Evolutionary conservation across 2,329 filamentous ascomycete species (phyloP).

Genomic region (Aaosphaeria pasadenensis): DNA sequence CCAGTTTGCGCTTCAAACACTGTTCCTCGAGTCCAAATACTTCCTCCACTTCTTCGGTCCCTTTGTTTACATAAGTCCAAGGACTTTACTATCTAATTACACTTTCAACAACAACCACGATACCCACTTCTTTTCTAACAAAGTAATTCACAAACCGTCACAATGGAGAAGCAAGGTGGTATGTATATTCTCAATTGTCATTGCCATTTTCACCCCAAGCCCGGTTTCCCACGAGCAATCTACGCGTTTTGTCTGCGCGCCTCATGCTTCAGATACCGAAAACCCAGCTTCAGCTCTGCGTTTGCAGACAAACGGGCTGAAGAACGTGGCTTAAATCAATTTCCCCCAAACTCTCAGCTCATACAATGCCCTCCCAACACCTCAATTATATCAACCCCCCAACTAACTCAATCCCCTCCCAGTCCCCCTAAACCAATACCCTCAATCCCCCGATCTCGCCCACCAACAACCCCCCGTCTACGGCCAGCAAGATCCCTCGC

Average conservation of each 20-base stretch:
- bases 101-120: not conserved
- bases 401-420: conserved; percentile 10
- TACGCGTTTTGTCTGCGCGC: not conserved
- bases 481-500: conserved; percentile 21
- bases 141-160: conserved; percentile 3
- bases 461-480: conserved; percentile 30
- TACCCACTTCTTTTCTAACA: not conserved
- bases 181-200: conserved; percentile 7
- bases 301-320: not conserved
- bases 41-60: not conserved
- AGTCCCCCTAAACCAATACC: conserved; percentile 39
- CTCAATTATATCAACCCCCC: not conserved
- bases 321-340: too few species aligned
- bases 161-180: conserved; percentile 38
- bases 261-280: not conserved
- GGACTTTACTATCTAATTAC: too few species aligned
- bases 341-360: too few species aligned
- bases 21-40: conserved; percentile 2
- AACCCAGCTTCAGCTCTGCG: not conserved
- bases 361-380: too few species aligned
- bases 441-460: conserved; percentile 27
- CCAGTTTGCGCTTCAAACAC: conserved; percentile 4
- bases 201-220: not conserved
- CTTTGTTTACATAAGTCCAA: too few species aligned
- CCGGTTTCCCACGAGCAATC: not conserved